These are phyloP conservation scores for Daldinia sp. DNA, from an alignment of 2,329 filamentous ascomycete species.

Conservation along the genomic window DNA sequence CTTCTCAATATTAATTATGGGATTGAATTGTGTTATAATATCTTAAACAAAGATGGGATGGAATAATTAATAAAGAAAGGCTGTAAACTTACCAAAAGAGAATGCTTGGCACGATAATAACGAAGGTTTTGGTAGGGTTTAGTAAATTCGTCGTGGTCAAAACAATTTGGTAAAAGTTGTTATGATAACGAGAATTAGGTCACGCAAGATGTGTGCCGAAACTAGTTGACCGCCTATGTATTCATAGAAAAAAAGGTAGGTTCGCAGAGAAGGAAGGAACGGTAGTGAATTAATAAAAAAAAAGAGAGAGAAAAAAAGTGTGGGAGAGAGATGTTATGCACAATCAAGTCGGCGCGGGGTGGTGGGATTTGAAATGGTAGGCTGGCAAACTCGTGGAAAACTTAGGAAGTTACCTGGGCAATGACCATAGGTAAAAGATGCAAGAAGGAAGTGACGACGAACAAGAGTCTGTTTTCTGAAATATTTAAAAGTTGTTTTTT, in stretches of 20 bases:
- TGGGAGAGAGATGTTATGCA: slow-evolving; percentile 1
- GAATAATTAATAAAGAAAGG: not conserved
- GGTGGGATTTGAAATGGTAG: not conserved
- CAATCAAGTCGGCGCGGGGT: slow-evolving; percentile 1
- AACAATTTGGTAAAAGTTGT: not conserved
- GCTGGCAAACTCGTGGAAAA: not conserved
- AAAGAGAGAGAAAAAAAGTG: not conserved
- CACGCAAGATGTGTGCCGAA: not conserved
- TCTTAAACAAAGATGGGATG: not conserved
- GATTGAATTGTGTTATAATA: not conserved
- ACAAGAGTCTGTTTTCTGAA: not conserved
- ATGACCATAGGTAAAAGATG: not conserved
- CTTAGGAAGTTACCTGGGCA: not conserved
- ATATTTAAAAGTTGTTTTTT: not conserved
- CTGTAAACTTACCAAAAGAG: not conserved
- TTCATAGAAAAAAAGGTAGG: not conserved
- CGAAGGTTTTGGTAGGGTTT: not conserved
- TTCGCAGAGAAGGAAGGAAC: not conserved
- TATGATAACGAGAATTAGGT: not conserved
- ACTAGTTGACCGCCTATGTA: not conserved
- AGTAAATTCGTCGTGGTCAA: not conserved
- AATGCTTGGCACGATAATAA: not conserved
- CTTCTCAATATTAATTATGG: not conserved
- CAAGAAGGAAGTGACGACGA: not conserved
- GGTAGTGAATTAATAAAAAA: not conserved